phyloP scores from a whole-genome alignment of 768 basidiomycete species.

The Tephrocybe sp. region DNA sequence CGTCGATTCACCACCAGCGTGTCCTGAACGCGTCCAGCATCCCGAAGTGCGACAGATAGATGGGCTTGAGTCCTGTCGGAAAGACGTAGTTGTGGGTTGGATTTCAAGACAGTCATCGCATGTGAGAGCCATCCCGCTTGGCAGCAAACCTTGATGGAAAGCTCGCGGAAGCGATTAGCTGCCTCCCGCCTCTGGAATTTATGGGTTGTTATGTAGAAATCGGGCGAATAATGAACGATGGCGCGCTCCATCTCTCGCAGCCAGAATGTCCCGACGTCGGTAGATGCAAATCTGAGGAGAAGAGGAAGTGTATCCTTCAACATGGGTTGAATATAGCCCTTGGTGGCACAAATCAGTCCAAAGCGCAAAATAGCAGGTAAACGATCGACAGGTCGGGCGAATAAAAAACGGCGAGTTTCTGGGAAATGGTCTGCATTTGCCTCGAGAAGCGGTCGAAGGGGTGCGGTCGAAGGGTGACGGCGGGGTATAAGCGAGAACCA shows the following conservation, averaged over 20 bases:
- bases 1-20: constrained; percentile 3
- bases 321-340: constrained; percentile 20
- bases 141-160: constrained; percentile 15
- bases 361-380: constrained; percentile 17
- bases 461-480: background rate
- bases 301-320: constrained; percentile 15
- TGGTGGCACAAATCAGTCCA: constrained; percentile 19
- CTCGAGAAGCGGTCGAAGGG: background rate
- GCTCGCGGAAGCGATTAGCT: constrained; percentile 6
- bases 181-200: background rate
- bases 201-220: background rate
- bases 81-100: constrained; percentile 9
- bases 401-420: constrained; percentile 13
- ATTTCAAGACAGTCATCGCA: constrained; percentile 8
- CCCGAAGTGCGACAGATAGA: constrained; percentile 5
- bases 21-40: background rate
- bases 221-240: constrained; percentile 2
- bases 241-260: constrained; percentile 13
- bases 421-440: constrained; percentile 4
- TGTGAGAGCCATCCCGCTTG: constrained; percentile 17
- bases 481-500: constrained; percentile 23
- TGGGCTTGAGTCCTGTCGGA: constrained; percentile 4
- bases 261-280: constrained; percentile 6
- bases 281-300: constrained; percentile 12
- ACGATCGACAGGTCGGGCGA: constrained; percentile 16